phyloP scores from a whole-genome alignment of 768 basidiomycete species.

The Mycena indigotica region DNA sequence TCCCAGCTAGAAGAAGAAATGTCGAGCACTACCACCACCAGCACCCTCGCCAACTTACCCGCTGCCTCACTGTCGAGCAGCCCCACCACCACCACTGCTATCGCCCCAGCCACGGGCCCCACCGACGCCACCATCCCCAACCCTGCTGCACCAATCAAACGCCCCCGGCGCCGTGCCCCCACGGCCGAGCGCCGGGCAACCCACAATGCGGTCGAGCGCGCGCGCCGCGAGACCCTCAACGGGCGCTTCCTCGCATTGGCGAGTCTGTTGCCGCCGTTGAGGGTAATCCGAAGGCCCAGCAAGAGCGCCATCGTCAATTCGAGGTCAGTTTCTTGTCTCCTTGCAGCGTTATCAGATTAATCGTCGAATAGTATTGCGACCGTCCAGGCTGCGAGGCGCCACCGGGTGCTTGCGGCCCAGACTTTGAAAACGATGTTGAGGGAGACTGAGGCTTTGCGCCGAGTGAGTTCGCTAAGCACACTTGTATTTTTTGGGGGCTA shows the following conservation, averaged over 20 bases:
- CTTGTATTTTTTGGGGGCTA: not conserved
- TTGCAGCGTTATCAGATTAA: too few species aligned
- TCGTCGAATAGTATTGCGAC: constrained; percentile 72
- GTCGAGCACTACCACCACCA: constrained; percentile 14
- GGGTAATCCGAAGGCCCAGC: constrained; percentile 67
- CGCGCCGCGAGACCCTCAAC: constrained; percentile 90
- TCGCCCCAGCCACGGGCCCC: constrained; percentile 17
- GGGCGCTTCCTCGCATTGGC: constrained; percentile 54
- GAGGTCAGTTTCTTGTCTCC: too few species aligned
- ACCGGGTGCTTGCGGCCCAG: constrained; percentile 59
- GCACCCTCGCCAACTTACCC: constrained; percentile 22
- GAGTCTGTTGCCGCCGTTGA: constrained; percentile 66
- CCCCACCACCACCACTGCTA: constrained; percentile 20
- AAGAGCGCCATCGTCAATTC: constrained; percentile 80
- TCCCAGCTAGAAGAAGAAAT: too few species aligned
- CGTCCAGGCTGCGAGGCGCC: constrained; percentile 59
- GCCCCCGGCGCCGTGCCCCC: constrained; percentile 87
- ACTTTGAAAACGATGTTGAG: constrained; percentile 1
- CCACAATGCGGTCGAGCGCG: constrained; percentile 96
- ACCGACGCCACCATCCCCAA: constrained; percentile 1
- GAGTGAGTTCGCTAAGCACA: constrained; percentile 4
- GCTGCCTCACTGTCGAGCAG: constrained; percentile 7
- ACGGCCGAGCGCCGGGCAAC: constrained; percentile 95
- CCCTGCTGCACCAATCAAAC: constrained; percentile 45
- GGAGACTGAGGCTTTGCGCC: constrained; percentile 12